Base-by-base conservation (phyloP, 176 grass and related monocot genomes). In the Cocos nucifera region DNA sequence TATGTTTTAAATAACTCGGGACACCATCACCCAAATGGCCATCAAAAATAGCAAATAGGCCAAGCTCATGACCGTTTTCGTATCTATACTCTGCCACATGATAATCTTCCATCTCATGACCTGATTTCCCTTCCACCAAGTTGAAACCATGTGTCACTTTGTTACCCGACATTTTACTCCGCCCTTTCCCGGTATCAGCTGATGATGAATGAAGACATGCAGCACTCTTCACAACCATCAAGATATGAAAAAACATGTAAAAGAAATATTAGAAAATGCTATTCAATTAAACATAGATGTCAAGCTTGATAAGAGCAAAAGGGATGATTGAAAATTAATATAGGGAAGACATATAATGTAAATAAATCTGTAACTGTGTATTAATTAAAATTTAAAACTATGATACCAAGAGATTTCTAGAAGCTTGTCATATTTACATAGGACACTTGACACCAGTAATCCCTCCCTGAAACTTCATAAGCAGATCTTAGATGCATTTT, bases 21-120 rank as follows among this genome's bases (percentile, higher is more conserved):
- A 98, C 93, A 62, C 82, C 69, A 62, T 92, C 77, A 66, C 93
- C 93, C 77, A 98, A 75, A 81, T 98, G 93, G 15, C 93, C 93
- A 65, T 98, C 93, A 28, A 92, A 98, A 71, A 98, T 98, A 67
- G 93, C 93, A 51, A 98, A 98, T 57, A 98, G 79, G 17, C 93
- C 93, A 68, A 98, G 79, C 55, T 98, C 93, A 20, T 83, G 84
- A 25, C 54, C 71, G 64, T 89, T 92, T 54, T 92, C 84, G 19
- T 56, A 80, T 73, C 82, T 98, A 54, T 98, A 98, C 74, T 88
- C 76, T 22, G 93, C 81, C 23, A 89, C 93, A 78, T 86, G 93
- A 52, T 98, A 98, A 66, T 98, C 93, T 75, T 98, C 93, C 93
- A 98, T 98, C 63, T 98, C 79, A 89, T 98, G 93, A 10, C 87